Evolutionary conservation across 345 rosid species (phyloP).

Genomic region (Acer yangbiense): DNA sequence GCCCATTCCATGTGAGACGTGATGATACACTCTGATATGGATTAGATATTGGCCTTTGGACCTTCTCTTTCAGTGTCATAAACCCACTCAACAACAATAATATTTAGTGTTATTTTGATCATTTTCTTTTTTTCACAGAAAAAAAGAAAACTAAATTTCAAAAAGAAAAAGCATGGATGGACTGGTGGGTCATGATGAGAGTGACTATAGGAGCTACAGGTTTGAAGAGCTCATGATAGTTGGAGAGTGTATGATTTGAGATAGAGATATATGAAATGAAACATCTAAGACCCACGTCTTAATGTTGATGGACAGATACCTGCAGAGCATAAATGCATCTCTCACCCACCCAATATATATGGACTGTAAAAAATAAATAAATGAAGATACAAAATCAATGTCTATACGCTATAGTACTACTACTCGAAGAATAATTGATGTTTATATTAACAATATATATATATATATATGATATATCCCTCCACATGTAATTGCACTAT

Average conservation of each 20-base stretch:
- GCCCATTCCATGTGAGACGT: conserved; percentile 27
- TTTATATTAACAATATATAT: not conserved
- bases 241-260: not conserved
- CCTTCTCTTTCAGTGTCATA: not conserved
- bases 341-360: conserved; percentile 9
- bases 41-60: not conserved
- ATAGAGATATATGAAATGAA: not conserved
- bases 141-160: too few species aligned
- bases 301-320: conserved; percentile 23
- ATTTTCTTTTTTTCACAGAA: too few species aligned
- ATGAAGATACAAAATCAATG: not conserved
- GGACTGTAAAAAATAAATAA: not conserved
- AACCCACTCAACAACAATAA: not conserved
- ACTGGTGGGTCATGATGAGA: not conserved
- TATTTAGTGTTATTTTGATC: not conserved
- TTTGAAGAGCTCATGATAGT: not conserved
- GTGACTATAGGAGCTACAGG: not conserved
- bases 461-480: not conserved
- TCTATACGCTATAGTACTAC: too few species aligned
- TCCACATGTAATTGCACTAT: not conserved
- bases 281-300: conserved; percentile 29
- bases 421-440: not conserved
- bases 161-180: not conserved
- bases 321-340: conserved; percentile 30
- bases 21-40: not conserved